Evolutionary conservation across 2,329 filamentous ascomycete species (phyloP), one percentile per base, ranked within the genome.

Genomic region (Pseudomassariella vexata): DNA sequence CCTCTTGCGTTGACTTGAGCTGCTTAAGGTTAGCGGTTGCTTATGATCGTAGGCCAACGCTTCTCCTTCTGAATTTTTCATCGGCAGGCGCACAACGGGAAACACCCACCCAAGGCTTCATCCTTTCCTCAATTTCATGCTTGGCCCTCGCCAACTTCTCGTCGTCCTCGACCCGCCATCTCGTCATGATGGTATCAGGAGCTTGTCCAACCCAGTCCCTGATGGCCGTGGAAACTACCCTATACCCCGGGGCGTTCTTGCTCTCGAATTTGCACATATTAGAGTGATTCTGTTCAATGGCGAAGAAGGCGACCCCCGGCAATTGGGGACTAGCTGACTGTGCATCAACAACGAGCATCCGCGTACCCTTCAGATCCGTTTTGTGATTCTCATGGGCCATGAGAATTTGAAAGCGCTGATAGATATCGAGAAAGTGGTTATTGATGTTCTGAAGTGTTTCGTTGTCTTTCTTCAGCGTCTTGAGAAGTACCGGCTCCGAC

Each of bases 331-430:
- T 73, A 2, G 84, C 84, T 1, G 82, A 86, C 28, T 64, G 65
- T 33, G 82, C 68, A 37, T 86, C 81, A 3, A 89, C 84, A 22
- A 89, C 71, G 37, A 84, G 60, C 32, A 69, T 49, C 47, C 60
- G 77, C 1, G 76, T 76, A 3, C 75, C 76, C 44, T 73, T 80
- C 21, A 87, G 47, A 41, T 85, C 76, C 1, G 81, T 85, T 39
- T 79, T 81, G 44, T 80, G 75, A 27, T 79, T 80, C 50, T 89
- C 84, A 34, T 87, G 82, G 22, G 79, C 84, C 70, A 87, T 85
- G 47, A 83, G 82, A 30, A 88, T 77, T 42, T 76, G 72, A 49
- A 85, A 87, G 2, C 77, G 69, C 35, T 76, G 71, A 40, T 84
- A 78, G 18, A 87, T 76, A 31, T 86, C 78, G 12, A 80, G 65